Percentiles rank a stretch among this genome's conserved stretches.
Evolutionary conservation across 2,329 filamentous ascomycete genomes (phyloP).

Genomic region (Fusarium sp.): DNA sequence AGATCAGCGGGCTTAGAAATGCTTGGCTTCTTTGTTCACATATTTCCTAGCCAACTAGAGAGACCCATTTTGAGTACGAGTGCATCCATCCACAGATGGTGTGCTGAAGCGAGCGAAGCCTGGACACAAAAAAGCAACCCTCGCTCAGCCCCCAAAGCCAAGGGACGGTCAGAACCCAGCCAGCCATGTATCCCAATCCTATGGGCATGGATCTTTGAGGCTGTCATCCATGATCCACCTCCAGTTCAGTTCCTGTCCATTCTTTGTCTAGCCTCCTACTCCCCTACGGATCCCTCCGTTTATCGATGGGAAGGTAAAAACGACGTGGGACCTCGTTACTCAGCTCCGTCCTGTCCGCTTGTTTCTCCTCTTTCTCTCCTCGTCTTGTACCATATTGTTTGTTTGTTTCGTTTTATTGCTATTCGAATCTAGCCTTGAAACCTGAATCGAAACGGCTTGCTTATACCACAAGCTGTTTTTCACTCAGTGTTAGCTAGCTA

Average conservation of each 20-base stretch:
- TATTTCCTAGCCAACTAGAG: constrained; percentile 2
- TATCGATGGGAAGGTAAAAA: constrained; percentile 20
- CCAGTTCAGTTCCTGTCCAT: constrained; percentile 24
- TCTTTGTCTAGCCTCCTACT: constrained; percentile 34
- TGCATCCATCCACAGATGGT: constrained; percentile 21
- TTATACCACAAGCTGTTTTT: constrained; percentile 17
- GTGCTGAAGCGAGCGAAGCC: constrained; percentile 11
- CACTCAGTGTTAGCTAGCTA: constrained; percentile 10
- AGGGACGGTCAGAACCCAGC: not conserved
- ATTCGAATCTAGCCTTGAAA: not conserved
- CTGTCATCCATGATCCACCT: constrained; percentile 23
- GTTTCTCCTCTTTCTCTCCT: constrained; percentile 16
- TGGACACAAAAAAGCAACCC: constrained; percentile 12
- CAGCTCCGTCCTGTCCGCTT: constrained; percentile 26
- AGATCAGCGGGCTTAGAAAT: constrained; percentile 8
- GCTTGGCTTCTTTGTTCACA: constrained; percentile 34
- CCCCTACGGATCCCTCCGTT: constrained; percentile 15
- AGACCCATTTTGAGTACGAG: constrained; percentile 14
- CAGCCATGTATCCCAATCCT: constrained; percentile 8
- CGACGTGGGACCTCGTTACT: constrained; percentile 39
- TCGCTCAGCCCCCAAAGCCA: constrained; percentile 38
- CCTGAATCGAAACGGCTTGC: constrained; percentile 21
- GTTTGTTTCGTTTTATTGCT: constrained; percentile 15
- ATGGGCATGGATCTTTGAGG: constrained; percentile 19
- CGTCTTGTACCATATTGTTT: not conserved